Conservation (phyloP, 345 rosid species). For the Viola odorata region DNA sequence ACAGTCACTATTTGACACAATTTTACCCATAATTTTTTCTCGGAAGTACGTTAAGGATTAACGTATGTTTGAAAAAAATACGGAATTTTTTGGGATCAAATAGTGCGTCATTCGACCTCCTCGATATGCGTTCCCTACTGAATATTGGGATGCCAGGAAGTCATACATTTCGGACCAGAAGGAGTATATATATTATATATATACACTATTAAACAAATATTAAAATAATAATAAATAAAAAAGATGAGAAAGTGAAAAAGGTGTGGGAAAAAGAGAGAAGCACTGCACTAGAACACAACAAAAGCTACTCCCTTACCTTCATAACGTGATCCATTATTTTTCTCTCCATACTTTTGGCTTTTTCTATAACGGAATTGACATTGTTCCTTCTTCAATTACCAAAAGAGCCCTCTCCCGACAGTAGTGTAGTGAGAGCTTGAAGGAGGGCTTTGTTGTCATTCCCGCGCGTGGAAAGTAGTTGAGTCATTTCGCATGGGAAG, state of each 20-base stretch:
- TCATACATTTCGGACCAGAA: too few species aligned
- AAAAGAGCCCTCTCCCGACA: conserved; percentile 14
- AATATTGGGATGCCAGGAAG: too few species aligned
- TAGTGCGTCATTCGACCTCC: too few species aligned
- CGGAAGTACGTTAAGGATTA: too few species aligned
- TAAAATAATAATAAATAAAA: conserved; percentile 12
- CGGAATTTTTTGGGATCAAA: too few species aligned
- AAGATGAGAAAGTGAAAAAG: conserved; percentile 2
- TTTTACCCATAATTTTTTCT: too few species aligned
- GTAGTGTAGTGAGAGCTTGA: too few species aligned
- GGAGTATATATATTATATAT: too few species aligned
- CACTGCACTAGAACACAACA: conserved; percentile 3
- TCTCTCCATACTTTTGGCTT: conserved; percentile 25
- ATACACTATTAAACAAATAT: too few species aligned
- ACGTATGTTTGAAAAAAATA: too few species aligned
- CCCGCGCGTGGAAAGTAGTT: not conserved
- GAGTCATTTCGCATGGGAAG: conserved; percentile 25
- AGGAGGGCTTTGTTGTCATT: conserved; percentile 9
- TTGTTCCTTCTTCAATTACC: conserved; percentile 1
- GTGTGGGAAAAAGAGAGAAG: conserved; percentile 9
- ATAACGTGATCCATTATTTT: conserved; percentile 68
- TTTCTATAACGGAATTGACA: conserved; percentile 37
- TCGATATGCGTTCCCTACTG: too few species aligned
- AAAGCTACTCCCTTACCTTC: conserved; percentile 29
- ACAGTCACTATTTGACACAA: too few species aligned